phyloP scores from a whole-genome alignment of 2,329 filamentous ascomycete genomes.

The Aulographum hederae region DNA sequence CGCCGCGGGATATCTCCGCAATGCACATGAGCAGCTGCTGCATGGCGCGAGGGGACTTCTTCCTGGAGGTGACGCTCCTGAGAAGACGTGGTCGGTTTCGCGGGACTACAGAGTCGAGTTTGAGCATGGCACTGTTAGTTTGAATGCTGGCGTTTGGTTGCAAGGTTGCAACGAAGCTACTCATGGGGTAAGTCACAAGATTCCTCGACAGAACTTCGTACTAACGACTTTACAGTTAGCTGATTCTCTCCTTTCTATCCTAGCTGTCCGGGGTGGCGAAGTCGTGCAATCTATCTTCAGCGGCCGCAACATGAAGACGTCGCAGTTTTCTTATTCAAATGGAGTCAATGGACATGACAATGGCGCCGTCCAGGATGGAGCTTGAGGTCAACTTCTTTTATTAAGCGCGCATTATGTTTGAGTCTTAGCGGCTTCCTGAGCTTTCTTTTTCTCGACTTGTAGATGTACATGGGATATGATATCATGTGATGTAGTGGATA shows the following conservation, averaged over 20 bases:
- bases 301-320: too few species aligned
- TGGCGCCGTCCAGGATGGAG: too few species aligned
- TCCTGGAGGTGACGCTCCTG: slow-evolving; percentile 28
- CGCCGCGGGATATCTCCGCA: slow-evolving; percentile 70
- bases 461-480: too few species aligned
- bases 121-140: slow-evolving; percentile 45
- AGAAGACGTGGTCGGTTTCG: slow-evolving; percentile 47
- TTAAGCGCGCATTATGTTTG: too few species aligned
- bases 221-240: slow-evolving; percentile 36
- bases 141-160: slow-evolving; percentile 67
- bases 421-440: too few species aligned
- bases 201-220: slow-evolving; percentile 3
- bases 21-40: slow-evolving; percentile 63
- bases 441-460: too few species aligned
- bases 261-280: slow-evolving; percentile 59
- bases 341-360: too few species aligned
- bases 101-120: slow-evolving; percentile 69
- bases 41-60: slow-evolving; percentile 44
- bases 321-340: too few species aligned
- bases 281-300: slow-evolving; percentile 61
- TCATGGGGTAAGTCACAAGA: slow-evolving; percentile 54
- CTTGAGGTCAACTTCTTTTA: too few species aligned
- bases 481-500: too few species aligned
- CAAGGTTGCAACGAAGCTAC: slow-evolving; percentile 89
- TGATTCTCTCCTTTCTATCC: slow-evolving; percentile 63